Conservation (phyloP, 2,329 filamentous ascomycete species). For the Sarocladium strictum region DNA sequence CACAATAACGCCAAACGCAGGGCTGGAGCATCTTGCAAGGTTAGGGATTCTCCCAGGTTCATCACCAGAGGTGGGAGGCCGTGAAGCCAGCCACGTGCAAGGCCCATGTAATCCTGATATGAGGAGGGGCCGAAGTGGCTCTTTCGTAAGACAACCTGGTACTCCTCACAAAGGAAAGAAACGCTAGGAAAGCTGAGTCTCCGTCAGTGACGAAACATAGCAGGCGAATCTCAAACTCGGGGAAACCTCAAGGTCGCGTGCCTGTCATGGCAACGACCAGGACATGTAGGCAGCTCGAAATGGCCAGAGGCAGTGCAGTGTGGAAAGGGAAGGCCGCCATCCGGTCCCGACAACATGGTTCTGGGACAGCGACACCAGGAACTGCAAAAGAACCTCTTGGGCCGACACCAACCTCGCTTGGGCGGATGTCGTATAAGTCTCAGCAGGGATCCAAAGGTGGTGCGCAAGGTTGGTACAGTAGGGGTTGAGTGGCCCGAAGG, state of each 20-base stretch:
- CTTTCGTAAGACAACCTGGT: background rate
- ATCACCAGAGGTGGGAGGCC: background rate
- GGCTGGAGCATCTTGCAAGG: background rate
- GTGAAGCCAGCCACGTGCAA: background rate
- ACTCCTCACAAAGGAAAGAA: background rate
- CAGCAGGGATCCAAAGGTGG: constrained; percentile 1
- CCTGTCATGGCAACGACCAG: no score
- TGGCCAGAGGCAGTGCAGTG: no score
- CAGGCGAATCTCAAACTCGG: no score
- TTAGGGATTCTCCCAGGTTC: background rate
- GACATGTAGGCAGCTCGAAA: no score
- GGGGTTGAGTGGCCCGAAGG: background rate
- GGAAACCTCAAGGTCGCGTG: no score
- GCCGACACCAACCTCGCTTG: background rate
- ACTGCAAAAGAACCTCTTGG: constrained; percentile 1
- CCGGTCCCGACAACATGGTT: background rate
- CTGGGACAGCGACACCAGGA: constrained; percentile 2
- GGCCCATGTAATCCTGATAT: background rate
- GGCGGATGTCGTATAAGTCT: background rate
- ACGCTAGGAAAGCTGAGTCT: no score
- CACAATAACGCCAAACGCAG: no score
- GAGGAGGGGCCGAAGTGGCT: background rate
- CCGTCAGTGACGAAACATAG: no score
- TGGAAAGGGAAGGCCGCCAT: background rate
- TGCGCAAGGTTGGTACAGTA: background rate